Conservation (phyloP, 352 stramenopile genomes). For the Phytophthora lateralis region DNA sequence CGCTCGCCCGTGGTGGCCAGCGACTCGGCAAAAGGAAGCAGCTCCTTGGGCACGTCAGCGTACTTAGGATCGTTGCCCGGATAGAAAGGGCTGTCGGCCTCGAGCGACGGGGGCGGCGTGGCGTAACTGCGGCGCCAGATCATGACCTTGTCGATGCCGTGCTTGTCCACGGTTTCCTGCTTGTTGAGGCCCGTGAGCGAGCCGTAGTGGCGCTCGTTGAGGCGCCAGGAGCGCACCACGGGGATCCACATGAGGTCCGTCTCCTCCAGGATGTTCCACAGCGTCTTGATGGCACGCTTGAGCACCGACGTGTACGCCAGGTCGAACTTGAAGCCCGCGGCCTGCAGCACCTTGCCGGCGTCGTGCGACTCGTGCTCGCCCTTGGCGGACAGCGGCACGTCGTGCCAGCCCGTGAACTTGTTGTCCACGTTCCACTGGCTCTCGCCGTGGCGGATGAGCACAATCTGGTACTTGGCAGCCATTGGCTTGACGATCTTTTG, state of each 20-base stretch:
- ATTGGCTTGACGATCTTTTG: constrained; percentile 11
- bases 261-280: constrained; percentile 97
- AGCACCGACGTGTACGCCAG: constrained; percentile 96
- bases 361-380: constrained; percentile 93
- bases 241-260: constrained; percentile 98
- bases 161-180: constrained; percentile 98
- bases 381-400: constrained; percentile 92
- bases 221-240: constrained; percentile 90
- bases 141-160: constrained; percentile 98
- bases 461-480: constrained; percentile 86
- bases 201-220: constrained; percentile 99
- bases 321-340: constrained; percentile 94
- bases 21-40: constrained; percentile 94
- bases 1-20: constrained; percentile 94
- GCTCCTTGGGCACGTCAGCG: constrained; percentile 85
- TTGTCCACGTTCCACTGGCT: constrained; percentile 98
- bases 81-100: constrained; percentile 88
- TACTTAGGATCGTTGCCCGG: constrained; percentile 93
- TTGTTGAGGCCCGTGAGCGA: constrained; percentile 98
- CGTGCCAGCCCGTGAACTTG: constrained; percentile 98
- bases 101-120: constrained; percentile 94
- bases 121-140: constrained; percentile 98
- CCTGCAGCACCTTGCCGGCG: constrained; percentile 94
- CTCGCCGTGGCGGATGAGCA: constrained; percentile 95
- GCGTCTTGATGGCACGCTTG: constrained; percentile 97